Conservation (phyloP, 192 early-diverging fungal species). For the Coemansia sp. region DNA sequence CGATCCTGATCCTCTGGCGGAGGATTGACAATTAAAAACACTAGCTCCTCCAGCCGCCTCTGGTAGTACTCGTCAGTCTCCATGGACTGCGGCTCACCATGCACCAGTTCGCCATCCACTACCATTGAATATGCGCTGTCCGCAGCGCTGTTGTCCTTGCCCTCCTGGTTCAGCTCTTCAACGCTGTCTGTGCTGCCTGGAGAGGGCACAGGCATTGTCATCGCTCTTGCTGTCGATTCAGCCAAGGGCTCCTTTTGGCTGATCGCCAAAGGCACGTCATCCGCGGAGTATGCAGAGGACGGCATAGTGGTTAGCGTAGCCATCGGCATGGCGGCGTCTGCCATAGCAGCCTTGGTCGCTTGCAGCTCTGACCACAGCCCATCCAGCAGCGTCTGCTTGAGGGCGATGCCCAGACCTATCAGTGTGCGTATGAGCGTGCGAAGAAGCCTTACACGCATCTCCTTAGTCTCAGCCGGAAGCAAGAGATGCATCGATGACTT, state of each 20-base stretch:
- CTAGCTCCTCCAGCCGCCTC: conserved; percentile 24
- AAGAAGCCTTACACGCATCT: conserved; percentile 11
- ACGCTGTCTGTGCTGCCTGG: neutral
- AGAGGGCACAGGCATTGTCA: neutral
- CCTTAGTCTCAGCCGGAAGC: conserved; percentile 1
- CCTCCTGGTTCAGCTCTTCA: neutral
- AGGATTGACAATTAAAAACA: conserved; percentile 24
- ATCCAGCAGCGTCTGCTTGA: conserved; percentile 25
- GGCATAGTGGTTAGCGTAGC: neutral
- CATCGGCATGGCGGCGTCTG: neutral
- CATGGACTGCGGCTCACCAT: neutral
- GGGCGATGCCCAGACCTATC: conserved; percentile 31
- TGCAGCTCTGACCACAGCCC: conserved; percentile 37
- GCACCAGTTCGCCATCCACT: neutral
- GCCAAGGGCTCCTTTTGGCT: neutral
- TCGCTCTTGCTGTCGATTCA: neutral
- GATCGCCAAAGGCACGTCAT: neutral
- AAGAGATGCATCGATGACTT: neutral
- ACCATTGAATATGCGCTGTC: neutral
- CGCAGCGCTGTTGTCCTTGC: neutral
- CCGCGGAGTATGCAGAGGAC: neutral
- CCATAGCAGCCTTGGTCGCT: neutral
- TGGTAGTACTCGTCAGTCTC: conserved; percentile 6
- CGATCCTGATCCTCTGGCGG: conserved; percentile 4
- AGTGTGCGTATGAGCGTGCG: conserved; percentile 33